phyloP scores from a whole-genome alignment of 1,139 yeast genomes.

The Candida frijolesensis region DNA sequence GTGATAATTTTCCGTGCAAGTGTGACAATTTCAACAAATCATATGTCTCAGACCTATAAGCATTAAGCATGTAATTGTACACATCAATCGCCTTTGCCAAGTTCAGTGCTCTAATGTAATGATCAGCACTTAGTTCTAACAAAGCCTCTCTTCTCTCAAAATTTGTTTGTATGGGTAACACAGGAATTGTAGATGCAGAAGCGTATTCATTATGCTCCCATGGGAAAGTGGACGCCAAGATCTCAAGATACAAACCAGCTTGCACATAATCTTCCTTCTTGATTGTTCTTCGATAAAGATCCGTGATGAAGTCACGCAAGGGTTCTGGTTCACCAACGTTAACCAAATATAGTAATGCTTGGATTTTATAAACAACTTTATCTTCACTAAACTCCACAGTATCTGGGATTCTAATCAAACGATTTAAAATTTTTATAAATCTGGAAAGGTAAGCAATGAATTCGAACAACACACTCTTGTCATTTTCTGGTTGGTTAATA shows the following conservation, averaged over 20 bases:
- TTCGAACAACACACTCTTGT: conserved; percentile 55
- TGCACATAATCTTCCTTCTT: conserved; percentile 68
- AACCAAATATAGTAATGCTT: conserved; percentile 75
- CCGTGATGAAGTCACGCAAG: conserved; percentile 75
- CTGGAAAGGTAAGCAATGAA: conserved; percentile 62
- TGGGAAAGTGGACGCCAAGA: conserved; percentile 75
- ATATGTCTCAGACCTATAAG: conserved; percentile 72
- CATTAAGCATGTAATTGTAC: conserved; percentile 77
- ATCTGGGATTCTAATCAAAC: conserved; percentile 72
- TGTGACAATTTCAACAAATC: conserved; percentile 77
- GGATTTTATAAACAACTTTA: conserved; percentile 76
- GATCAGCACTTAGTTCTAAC: conserved; percentile 69
- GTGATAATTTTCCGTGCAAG: conserved; percentile 70
- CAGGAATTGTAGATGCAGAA: conserved; percentile 64
- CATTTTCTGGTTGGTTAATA: conserved; percentile 67
- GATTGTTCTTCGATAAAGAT: conserved; percentile 68
- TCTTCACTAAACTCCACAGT: conserved; percentile 88
- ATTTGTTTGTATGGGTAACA: conserved; percentile 75
- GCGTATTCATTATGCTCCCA: conserved; percentile 70
- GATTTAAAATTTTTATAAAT: conserved; percentile 66
- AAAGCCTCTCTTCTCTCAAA: conserved; percentile 81
- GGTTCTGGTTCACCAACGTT: conserved; percentile 81
- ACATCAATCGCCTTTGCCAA: conserved; percentile 77
- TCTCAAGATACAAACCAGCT: conserved; percentile 80
- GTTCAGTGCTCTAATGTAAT: conserved; percentile 71